Evolutionary conservation across 495 filamentous ascomycete genomes (phyloP), one percentile per base, ranked within the genome.

Genomic region (Aspergillus leporis): DNA sequence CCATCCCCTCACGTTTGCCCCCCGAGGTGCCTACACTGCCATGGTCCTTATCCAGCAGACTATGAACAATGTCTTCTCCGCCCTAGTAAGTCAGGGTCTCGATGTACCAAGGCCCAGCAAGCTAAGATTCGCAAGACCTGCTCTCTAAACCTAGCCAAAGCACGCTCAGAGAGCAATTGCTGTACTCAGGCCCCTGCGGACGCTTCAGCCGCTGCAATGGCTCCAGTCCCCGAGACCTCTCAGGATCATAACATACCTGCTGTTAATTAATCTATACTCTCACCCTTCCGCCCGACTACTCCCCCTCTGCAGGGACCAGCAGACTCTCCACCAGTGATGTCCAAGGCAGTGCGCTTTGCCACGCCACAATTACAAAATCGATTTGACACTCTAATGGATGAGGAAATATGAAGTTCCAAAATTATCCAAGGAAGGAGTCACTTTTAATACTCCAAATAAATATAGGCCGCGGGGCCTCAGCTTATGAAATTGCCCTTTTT

Each of bases 281-380:
- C 22, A 6, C 22, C 7, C 10, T 50, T 28, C 47, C 47, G 21
- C 47, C 23, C 47, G 22, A 28, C 22, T 7, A 50, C 47, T 8
- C 47, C 47, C n/a, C 45, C 45, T 22, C n/a, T 8, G n/a, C 19
- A 48, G 21, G 19, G 9, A 4, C 45, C 14, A 22, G 9, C 19
- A 48, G 45, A 48, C 45, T 19, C 45, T 48, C 45, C n/a, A n/a
- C 45, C 45, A 48, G 45, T 48, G 16, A 48, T 23, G 21, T 13
- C 45, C 19, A 48, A 9, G 19, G 45, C 45, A 48, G 45, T 48
- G 21, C 45, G 45, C 14, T 48, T 48, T 48, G n/a, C 45, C 3
- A 48, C 19, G 21, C 19, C 9, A 48, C 19, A 13, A 48, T 18
- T 22, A 22, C 4, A 22, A 48, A 48, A 48, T 21, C 45, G 9